Conservation (phyloP, 192 early-diverging fungal species). For the Coemansia javaensis region DNA sequence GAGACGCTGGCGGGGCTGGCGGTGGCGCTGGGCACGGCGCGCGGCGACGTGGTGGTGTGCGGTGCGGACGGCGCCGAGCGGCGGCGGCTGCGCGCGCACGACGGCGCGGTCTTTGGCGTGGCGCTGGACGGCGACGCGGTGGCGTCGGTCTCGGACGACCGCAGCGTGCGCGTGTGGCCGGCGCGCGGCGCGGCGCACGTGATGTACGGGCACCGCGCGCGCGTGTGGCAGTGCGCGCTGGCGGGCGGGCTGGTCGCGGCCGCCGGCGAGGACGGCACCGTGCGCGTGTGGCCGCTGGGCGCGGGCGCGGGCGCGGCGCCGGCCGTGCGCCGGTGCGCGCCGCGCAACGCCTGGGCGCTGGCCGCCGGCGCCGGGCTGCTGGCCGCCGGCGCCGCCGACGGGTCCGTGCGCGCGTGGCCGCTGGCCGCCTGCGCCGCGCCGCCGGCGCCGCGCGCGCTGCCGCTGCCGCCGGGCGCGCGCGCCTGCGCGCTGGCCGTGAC, state of each 20-base stretch:
- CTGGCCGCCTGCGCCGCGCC: slow-evolving; percentile 8
- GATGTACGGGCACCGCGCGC: slow-evolving; percentile 71
- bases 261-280: slow-evolving; percentile 75
- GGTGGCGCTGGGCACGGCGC: slow-evolving; percentile 77
- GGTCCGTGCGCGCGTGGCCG: slow-evolving; percentile 72
- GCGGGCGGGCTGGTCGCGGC: slow-evolving; percentile 56
- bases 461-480: slow-evolving; percentile 14
- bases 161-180: slow-evolving; percentile 72
- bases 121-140: slow-evolving; percentile 59
- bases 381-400: slow-evolving; percentile 77
- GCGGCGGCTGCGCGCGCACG: slow-evolving; percentile 14
- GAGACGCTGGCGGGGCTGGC: slow-evolving; percentile 41
- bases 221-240: slow-evolving; percentile 75
- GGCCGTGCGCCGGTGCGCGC: slow-evolving; percentile 55
- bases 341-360: slow-evolving; percentile 78
- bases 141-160: slow-evolving; percentile 76
- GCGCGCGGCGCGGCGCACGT: neutral
- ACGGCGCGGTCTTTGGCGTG: slow-evolving; percentile 75
- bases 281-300: slow-evolving; percentile 63
- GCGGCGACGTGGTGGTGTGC: slow-evolving; percentile 78
- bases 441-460: too few species aligned
- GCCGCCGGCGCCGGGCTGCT: slow-evolving; percentile 54
- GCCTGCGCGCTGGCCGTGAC: slow-evolving; percentile 52
- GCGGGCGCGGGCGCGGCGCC: neutral
- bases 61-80: neutral